phyloP scores from a whole-genome alignment of 208 protist genomes.

The Entamoeba invadens region DNA sequence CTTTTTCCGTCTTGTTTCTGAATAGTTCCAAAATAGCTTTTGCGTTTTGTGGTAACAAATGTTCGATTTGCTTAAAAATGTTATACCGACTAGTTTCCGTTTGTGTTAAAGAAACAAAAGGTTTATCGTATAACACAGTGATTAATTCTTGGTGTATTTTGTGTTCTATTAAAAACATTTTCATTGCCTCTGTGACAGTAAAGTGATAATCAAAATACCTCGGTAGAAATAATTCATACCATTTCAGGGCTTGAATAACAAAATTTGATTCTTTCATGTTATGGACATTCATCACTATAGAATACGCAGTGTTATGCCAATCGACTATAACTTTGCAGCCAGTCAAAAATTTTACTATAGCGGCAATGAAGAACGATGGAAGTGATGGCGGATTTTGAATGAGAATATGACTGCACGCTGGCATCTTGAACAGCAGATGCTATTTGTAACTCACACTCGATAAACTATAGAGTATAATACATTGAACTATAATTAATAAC shows the following conservation, averaged over 20 bases:
- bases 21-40: not conserved
- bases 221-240: slow-evolving; percentile 20
- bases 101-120: slow-evolving; percentile 7
- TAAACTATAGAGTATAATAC: not conserved
- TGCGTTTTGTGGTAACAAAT: not conserved
- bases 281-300: slow-evolving; percentile 18
- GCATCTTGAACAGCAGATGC: not conserved
- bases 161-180: slow-evolving; percentile 1
- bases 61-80: not conserved
- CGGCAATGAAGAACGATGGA: slow-evolving; percentile 30
- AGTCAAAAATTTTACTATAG: slow-evolving; percentile 5
- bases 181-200: slow-evolving; percentile 33
- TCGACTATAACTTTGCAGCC: slow-evolving; percentile 35
- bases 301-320: slow-evolving; percentile 50
- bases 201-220: slow-evolving; percentile 6
- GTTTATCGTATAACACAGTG: slow-evolving; percentile 32
- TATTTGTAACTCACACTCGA: too few relatives aligned
- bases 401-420: slow-evolving; percentile 8
- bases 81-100: not conserved
- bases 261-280: not conserved
- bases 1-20: not conserved
- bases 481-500: not conserved
- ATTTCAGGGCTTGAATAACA: slow-evolving; percentile 4
- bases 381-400: slow-evolving; percentile 49
- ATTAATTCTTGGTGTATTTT: not conserved